These are phyloP conservation scores for Acorus gramineus DNA, from an alignment of 106 monocot species.

Conservation along the genomic window DNA sequence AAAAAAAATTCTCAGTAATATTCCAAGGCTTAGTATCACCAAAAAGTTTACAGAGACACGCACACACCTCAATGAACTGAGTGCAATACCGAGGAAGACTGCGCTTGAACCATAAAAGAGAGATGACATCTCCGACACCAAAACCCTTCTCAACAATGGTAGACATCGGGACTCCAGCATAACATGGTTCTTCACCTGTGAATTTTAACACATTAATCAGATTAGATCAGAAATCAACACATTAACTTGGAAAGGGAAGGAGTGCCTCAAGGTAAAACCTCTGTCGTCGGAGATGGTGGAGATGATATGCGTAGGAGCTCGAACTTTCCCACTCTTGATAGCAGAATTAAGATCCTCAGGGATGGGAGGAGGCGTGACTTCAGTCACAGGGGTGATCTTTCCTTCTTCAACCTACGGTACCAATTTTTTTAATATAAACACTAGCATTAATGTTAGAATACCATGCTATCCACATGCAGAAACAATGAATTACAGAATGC, in stretches of 20 bases:
- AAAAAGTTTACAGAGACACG: neutral
- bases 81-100: conserved; percentile 98
- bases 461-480: no score
- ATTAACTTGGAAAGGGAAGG: neutral
- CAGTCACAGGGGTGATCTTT: conserved; percentile 60
- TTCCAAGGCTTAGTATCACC: no score
- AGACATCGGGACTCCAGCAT: conserved; percentile 97
- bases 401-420: conserved; percentile 74
- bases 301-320: conserved; percentile 95
- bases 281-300: conserved; percentile 98
- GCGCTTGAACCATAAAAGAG: conserved; percentile 96
- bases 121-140: conserved; percentile 94
- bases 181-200: conserved; percentile 93
- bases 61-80: conserved; percentile 86
- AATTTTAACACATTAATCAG: neutral
- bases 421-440: neutral
- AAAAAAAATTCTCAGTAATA: neutral
- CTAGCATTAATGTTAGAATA: no score
- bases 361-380: conserved; percentile 75
- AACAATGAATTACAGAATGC: neutral
- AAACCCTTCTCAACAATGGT: conserved; percentile 75
- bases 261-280: conserved; percentile 41
- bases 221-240: neutral
- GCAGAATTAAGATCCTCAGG: conserved; percentile 88
- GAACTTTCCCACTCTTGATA: conserved; percentile 95